These are phyloP conservation scores for Aspergillus pseudotamarii DNA, from an alignment of 2,329 filamentous ascomycete genomes.

Conservation along the genomic window DNA sequence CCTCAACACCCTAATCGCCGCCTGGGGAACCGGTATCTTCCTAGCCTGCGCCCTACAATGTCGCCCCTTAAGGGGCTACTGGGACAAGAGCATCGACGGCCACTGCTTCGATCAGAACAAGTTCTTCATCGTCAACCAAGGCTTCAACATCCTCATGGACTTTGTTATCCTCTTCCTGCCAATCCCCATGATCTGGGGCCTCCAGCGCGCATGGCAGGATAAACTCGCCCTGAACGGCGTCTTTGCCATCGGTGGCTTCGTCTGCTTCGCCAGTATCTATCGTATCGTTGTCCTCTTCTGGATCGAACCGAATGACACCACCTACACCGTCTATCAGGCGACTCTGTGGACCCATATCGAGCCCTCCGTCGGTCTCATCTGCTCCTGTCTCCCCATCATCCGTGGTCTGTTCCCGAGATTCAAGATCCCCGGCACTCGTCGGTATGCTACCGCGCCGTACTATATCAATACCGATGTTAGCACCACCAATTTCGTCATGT, in stretches of 20 bases:
- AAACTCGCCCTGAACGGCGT: slow-evolving; percentile 38
- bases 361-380: slow-evolving; percentile 38
- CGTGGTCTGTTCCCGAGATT: slow-evolving; percentile 36
- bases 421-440: slow-evolving; percentile 25
- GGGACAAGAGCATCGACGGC: slow-evolving; percentile 31
- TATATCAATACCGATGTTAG: slow-evolving; percentile 32
- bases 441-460: slow-evolving; percentile 25
- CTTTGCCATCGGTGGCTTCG: slow-evolving; percentile 35
- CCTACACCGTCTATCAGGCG: slow-evolving; percentile 38
- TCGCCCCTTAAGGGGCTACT: slow-evolving; percentile 33
- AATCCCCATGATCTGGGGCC: slow-evolving; percentile 39
- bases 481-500: slow-evolving; percentile 27
- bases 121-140: slow-evolving; percentile 39
- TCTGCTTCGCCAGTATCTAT: slow-evolving; percentile 41
- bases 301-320: slow-evolving; percentile 31
- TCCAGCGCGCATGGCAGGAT: slow-evolving; percentile 38
- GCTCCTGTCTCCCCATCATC: slow-evolving; percentile 38
- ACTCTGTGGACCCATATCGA: slow-evolving; percentile 41
- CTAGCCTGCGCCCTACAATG: slow-evolving; percentile 37
- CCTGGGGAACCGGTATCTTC: slow-evolving; percentile 35
- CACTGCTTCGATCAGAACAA: slow-evolving; percentile 30
- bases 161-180: slow-evolving; percentile 35
- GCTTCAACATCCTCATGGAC: slow-evolving; percentile 37
- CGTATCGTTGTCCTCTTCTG: slow-evolving; percentile 40
- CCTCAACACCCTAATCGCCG: slow-evolving; percentile 31